Percentiles rank a stretch among this genome's conserved stretches.
These are phyloP conservation scores for Trichoderma pleuroti DNA, from an alignment of 2,329 filamentous ascomycete species.

Conservation along the genomic window DNA sequence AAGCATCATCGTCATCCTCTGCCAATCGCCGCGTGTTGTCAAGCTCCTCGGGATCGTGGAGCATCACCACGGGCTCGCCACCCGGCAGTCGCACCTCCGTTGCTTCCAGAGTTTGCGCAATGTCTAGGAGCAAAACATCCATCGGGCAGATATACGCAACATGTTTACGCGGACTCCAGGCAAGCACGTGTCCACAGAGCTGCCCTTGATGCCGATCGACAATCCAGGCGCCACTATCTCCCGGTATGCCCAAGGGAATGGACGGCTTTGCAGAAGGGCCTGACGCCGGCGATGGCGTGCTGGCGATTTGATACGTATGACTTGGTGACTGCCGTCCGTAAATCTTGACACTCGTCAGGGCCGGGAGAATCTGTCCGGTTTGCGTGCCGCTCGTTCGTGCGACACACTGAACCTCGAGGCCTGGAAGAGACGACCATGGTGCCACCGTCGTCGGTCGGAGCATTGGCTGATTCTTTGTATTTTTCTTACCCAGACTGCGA, in stretches of 20 bases:
- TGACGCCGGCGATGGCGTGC: constrained; percentile 28
- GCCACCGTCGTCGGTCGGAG: constrained; percentile 57
- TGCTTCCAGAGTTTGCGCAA: constrained; percentile 72
- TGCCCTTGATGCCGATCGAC: constrained; percentile 74
- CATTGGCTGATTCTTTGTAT: constrained; percentile 30
- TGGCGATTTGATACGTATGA: constrained; percentile 61
- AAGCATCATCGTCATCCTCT: constrained; percentile 23
- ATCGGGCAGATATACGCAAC: constrained; percentile 94
- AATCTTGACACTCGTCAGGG: constrained; percentile 81
- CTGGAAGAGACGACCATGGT: constrained; percentile 61
- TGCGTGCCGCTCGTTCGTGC: constrained; percentile 84
- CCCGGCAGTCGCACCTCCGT: constrained; percentile 68
- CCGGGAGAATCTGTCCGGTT: constrained; percentile 70
- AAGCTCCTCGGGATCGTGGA: constrained; percentile 22
- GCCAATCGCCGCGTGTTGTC: constrained; percentile 1
- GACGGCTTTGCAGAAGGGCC: constrained; percentile 20
- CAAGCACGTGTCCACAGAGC: constrained; percentile 85
- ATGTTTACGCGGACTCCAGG: constrained; percentile 75
- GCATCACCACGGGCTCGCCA: constrained; percentile 42
- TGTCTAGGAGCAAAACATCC: constrained; percentile 84
- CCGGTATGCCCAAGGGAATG: constrained; percentile 63
- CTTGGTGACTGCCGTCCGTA: constrained; percentile 79
- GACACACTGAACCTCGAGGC: constrained; percentile 79
- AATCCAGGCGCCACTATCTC: constrained; percentile 92
- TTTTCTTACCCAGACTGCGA: constrained; percentile 17